Evolutionary conservation across 805 yeast species (phyloP).

Genomic region (Saccharomycopsis fibuligera): DNA sequence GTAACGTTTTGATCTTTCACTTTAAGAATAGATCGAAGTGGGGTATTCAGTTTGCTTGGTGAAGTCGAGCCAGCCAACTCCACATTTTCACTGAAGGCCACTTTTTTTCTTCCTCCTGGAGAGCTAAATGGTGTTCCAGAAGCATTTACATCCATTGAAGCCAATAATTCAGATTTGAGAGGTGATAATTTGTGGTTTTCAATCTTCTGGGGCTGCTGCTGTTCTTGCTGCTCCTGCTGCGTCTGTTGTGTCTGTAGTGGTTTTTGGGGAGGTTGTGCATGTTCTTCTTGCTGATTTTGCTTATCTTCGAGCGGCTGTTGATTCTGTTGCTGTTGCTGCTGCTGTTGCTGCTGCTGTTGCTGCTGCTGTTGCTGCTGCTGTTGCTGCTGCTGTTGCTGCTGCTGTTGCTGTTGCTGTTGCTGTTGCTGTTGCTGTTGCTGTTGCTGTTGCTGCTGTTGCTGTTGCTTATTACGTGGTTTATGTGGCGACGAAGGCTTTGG

Average conservation of each 20-base stretch:
- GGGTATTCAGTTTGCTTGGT: conserved; percentile 3
- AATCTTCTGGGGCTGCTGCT: not conserved
- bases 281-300: not conserved
- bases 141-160: not conserved
- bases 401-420: not conserved
- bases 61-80: conserved; percentile 1
- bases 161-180: not conserved
- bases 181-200: not conserved
- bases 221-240: not conserved
- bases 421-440: not conserved
- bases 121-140: not conserved
- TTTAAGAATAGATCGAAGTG: conserved; percentile 14
- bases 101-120: conserved; percentile 7
- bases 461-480: too few species aligned
- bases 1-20: not conserved
- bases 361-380: not conserved
- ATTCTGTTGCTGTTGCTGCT: not conserved
- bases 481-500: too few species aligned
- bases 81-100: conserved; percentile 3
- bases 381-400: too few species aligned
- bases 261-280: not conserved
- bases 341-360: not conserved
- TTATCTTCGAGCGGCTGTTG: not conserved
- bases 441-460: not conserved
- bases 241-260: not conserved